Base-by-base conservation (phyloP, 345 rosid species). In the Clarkia xantiana region DNA sequence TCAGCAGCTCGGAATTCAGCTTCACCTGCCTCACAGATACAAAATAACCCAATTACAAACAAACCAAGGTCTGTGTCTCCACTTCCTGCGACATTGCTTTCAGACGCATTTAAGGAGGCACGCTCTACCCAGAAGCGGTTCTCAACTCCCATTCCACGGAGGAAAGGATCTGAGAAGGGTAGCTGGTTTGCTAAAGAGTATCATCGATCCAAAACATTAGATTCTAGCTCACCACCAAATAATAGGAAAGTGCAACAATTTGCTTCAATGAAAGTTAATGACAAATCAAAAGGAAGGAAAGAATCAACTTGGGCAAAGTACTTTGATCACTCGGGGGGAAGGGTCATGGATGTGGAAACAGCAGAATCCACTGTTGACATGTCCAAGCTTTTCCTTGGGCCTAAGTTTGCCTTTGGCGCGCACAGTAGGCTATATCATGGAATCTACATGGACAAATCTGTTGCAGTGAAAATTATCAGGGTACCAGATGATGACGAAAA, bases 391-490 rank as follows among this genome's bases (percentile, higher is more conserved):
- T 84, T 84, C 55, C 76, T 93, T 46, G 99, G 99, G 36, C 85
- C 78, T 44, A 78, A 79, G 65, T 93, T 93, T 67, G 99, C 99
- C 51, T 90, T 80, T 55, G 99, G 99, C 23, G 80, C 93, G 0
- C 79, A 86, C 54, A 91, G 99, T 63, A 69, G 88, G 58, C 84
- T 91, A 25, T 87, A 91, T 53, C 99, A 84, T 65, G 99, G 99
- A 44, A 68, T 79, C 50, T 91, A 91, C 59, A 80, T 79, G 40
- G 99, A 87, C 47, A 81, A 91, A 54, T 77, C 94, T 43, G 99
- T 91, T 62, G 99, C 99, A 0, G 96, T 91, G 62, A 91, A 91
- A 73, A 79, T 91, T 56, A 84, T 91, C 49, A 76, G 76, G 67
- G 80, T 69, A 9, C 90, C 94, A 9, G 99, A 87, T 62, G 96